Percentiles rank a stretch among this genome's conserved stretches.
Conservation (phyloP, 2,329 filamentous ascomycete genomes). For the Hymenoscyphus infarciens region DNA sequence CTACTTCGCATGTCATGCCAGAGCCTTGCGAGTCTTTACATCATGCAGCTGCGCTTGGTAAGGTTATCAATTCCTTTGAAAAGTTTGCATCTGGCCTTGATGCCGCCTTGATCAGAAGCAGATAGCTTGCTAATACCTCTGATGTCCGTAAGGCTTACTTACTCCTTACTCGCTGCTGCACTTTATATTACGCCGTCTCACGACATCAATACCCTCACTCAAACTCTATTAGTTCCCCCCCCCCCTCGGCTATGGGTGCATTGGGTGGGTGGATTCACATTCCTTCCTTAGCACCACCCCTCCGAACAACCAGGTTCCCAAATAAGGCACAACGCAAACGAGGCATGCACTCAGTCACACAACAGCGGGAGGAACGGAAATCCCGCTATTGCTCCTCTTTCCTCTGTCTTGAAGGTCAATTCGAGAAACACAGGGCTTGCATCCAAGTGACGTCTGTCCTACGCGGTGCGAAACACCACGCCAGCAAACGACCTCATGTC, state of each 20-base stretch:
- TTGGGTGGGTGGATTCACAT: neutral
- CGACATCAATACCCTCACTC: neutral
- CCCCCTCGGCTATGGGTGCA: neutral
- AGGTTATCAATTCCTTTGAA: neutral
- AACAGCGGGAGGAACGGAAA: constrained; percentile 23
- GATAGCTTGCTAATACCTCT: neutral
- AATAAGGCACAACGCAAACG: constrained; percentile 14
- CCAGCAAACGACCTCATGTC: no score
- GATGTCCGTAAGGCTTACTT: constrained; percentile 3
- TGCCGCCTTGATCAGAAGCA: neutral
- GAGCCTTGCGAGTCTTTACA: neutral
- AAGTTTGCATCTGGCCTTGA: neutral
- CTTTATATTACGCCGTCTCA: neutral
- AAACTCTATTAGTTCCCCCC: neutral
- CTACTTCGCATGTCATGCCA: no score
- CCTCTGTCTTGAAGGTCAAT: neutral
- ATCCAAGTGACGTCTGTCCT: no score
- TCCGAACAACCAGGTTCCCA: constrained; percentile 4
- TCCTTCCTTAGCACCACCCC: constrained; percentile 1
- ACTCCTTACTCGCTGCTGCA: neutral
- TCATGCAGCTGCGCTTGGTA: neutral
- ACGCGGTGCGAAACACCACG: no score
- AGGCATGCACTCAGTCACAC: constrained; percentile 11
- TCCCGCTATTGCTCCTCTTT: constrained; percentile 18
- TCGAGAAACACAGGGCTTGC: neutral